These are phyloP conservation scores for Prunus persica DNA, from an alignment of 306 rosid genomes.

Conservation along the genomic window DNA sequence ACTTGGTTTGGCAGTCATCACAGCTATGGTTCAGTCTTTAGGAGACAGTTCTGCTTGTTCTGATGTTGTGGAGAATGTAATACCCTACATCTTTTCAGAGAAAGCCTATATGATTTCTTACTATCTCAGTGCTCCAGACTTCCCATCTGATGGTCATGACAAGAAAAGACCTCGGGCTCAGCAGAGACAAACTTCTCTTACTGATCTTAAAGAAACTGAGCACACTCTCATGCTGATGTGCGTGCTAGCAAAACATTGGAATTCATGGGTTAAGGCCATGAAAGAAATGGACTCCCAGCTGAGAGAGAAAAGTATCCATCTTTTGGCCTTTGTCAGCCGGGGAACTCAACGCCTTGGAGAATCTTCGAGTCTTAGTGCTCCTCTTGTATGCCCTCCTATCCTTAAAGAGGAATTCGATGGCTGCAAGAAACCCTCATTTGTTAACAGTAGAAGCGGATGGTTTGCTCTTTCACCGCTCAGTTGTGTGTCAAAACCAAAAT, in stretches of 20 bases:
- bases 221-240: constrained; percentile 83
- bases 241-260: constrained; percentile 77
- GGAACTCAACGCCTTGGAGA: constrained; percentile 71
- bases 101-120: constrained; percentile 58
- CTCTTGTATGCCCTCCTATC: constrained; percentile 70
- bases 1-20: constrained; percentile 79
- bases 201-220: constrained; percentile 74
- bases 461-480: constrained; percentile 75
- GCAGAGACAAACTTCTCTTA: constrained; percentile 55
- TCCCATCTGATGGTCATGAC: constrained; percentile 71
- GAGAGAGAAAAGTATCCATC: constrained; percentile 89
- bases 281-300: constrained; percentile 66
- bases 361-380: constrained; percentile 41
- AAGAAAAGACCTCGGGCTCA: constrained; percentile 74
- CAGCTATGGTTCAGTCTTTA: constrained; percentile 82
- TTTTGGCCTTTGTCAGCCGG: constrained; percentile 85
- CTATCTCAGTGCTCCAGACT: constrained; percentile 71
- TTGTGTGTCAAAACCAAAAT: constrained; percentile 57
- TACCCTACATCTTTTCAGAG: constrained; percentile 78
- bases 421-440: constrained; percentile 61
- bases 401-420: constrained; percentile 73
- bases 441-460: constrained; percentile 80
- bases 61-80: constrained; percentile 66
- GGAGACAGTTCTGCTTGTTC: constrained; percentile 69
- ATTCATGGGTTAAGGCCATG: constrained; percentile 73